A percentile compares a stretch with the other conserved stretches of the same genome.
These are phyloP conservation scores for Strobilomyces dryophilus DNA, from an alignment of 768 basidiomycete genomes.

Conservation along the genomic window DNA sequence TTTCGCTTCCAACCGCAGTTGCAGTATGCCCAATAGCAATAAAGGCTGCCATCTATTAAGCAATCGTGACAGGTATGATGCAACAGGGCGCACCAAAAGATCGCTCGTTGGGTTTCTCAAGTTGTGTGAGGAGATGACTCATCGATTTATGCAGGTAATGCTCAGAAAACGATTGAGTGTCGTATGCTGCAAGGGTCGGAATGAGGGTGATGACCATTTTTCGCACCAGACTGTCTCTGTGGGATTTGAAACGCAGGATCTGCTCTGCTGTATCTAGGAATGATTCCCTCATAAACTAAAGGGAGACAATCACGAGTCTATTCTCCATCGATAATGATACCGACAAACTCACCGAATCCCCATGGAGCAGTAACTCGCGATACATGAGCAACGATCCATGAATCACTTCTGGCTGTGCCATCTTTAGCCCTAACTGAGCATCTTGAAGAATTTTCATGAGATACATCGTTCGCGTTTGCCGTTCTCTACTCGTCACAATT, in stretches of 20 bases:
- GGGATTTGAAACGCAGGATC: conserved; percentile 82
- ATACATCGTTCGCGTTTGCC: conserved; percentile 60
- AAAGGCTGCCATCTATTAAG: conserved; percentile 56
- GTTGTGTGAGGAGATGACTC: conserved; percentile 82
- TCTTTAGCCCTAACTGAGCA: conserved; percentile 78
- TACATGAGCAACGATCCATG: conserved; percentile 92
- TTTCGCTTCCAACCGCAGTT: conserved; percentile 84
- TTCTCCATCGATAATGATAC: neutral
- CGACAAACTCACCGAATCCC: conserved; percentile 72
- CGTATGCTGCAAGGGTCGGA: conserved; percentile 91
- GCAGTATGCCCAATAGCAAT: conserved; percentile 96
- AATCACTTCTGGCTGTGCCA: conserved; percentile 79
- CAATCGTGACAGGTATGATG: conserved; percentile 2
- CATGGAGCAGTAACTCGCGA: conserved; percentile 85
- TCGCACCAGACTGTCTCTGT: conserved; percentile 83
- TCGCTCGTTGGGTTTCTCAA: conserved; percentile 86
- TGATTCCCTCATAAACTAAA: conserved; percentile 81
- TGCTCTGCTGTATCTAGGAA: conserved; percentile 87
- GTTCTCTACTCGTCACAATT: conserved; percentile 74
- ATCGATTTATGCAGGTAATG: conserved; percentile 92
- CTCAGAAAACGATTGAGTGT: conserved; percentile 87
- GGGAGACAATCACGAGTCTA: conserved; percentile 1
- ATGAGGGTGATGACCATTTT: conserved; percentile 96
- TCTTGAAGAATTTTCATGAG: conserved; percentile 84
- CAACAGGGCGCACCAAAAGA: conserved; percentile 59